phyloP scores from a whole-genome alignment of 768 basidiomycete species.

The Punctularia strigosozonata region DNA sequence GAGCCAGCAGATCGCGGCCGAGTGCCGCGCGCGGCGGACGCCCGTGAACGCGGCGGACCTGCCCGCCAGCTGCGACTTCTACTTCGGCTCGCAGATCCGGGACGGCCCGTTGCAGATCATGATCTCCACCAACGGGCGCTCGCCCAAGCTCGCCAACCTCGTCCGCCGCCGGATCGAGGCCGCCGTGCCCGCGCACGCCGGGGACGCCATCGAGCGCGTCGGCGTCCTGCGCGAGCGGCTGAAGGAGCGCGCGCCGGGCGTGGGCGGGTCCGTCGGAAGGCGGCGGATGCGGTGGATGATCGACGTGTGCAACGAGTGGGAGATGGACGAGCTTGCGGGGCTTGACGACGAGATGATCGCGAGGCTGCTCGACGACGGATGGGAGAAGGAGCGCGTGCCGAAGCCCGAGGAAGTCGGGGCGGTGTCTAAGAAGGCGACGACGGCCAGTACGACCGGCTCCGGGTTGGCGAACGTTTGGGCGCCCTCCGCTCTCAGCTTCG shows the following conservation, averaged over 20 bases:
- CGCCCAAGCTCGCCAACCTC: slow-evolving; percentile 82
- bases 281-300: slow-evolving; percentile 91
- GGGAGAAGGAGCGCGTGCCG: slow-evolving; percentile 55
- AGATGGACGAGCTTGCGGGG: slow-evolving; percentile 63
- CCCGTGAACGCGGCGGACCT: slow-evolving; percentile 97
- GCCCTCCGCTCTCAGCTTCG: too few species aligned
- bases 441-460: too few species aligned
- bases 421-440: too few species aligned
- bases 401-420: slow-evolving; percentile 31
- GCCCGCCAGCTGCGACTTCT: slow-evolving; percentile 93
- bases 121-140: slow-evolving; percentile 91
- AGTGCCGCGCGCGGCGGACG: slow-evolving; percentile 57
- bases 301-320: slow-evolving; percentile 75
- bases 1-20: slow-evolving; percentile 59
- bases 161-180: slow-evolving; percentile 59
- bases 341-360: slow-evolving; percentile 58
- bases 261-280: slow-evolving; percentile 66
- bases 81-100: slow-evolving; percentile 91
- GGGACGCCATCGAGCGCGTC: slow-evolving; percentile 68
- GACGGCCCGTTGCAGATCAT: slow-evolving; percentile 88
- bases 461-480: too few species aligned
- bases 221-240: slow-evolving; percentile 63
- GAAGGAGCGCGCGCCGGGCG: slow-evolving; percentile 71
- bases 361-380: slow-evolving; percentile 69
- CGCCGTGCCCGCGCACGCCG: slow-evolving; percentile 60